Conservation (phyloP, 2,329 filamentous ascomycete species). For the Talaromyces sp. region DNA sequence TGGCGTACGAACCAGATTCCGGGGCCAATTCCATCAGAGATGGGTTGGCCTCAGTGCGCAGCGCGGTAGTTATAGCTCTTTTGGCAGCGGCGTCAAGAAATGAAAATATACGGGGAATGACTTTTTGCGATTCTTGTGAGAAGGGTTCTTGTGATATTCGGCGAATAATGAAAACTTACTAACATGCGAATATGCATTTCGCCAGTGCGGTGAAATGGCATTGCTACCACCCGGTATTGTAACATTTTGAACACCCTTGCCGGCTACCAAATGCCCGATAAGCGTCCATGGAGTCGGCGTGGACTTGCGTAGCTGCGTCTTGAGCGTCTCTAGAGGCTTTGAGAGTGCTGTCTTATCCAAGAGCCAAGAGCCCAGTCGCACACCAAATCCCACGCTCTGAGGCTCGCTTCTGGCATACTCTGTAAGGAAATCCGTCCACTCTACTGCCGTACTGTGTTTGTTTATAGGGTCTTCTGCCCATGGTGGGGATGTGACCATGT, state of each 20-base stretch:
- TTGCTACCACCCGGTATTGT: constrained; percentile 20
- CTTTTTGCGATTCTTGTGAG: neutral
- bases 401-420: neutral
- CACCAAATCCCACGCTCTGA: neutral
- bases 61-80: neutral
- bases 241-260: neutral
- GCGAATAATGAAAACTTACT: neutral
- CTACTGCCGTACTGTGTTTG: too few relatives aligned
- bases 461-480: neutral
- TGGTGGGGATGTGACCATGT: neutral
- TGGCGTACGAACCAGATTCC: constrained; percentile 36
- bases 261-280: neutral
- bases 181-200: constrained; percentile 30
- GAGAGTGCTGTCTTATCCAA: neutral
- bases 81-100: neutral
- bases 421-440: neutral
- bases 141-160: too few relatives aligned
- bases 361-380: neutral
- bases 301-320: neutral
- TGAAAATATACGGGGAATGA: neutral
- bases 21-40: constrained; percentile 25
- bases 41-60: constrained; percentile 27
- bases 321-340: neutral
- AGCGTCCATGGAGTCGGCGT: neutral
- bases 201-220: constrained; percentile 36